Evolutionary conservation across 1,139 yeast genomes (phyloP).

Genomic region (Sugiyamaella sp.): DNA sequence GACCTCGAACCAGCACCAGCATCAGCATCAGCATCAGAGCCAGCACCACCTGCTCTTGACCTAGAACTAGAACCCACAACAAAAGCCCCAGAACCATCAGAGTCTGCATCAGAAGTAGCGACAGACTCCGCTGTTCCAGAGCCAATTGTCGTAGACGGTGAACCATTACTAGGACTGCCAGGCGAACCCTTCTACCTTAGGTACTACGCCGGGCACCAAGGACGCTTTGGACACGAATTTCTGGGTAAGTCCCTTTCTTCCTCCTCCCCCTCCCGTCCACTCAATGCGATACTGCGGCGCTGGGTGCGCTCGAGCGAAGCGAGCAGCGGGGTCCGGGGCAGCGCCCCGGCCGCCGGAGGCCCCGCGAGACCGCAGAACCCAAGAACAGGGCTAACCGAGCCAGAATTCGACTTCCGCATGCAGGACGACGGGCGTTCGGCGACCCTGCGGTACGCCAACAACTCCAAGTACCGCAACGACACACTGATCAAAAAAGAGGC

Average conservation of each 20-base stretch:
- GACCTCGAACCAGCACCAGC: background rate
- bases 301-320: too few species aligned
- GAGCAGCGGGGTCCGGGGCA: too few species aligned
- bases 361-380: too few species aligned
- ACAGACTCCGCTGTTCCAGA: too few species aligned
- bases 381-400: background rate
- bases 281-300: too few species aligned
- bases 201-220: conserved; percentile 50
- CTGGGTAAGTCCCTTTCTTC: conserved; percentile 35
- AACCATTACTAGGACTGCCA: background rate
- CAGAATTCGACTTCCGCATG: conserved; percentile 47
- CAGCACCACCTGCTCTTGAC: too few species aligned
- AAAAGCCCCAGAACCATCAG: background rate
- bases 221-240: conserved; percentile 52
- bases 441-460: conserved; percentile 49
- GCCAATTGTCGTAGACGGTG: conserved; percentile 2
- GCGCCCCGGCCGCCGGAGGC: too few species aligned
- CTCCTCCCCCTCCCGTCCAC: background rate
- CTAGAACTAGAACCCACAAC: background rate
- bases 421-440: conserved; percentile 44
- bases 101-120: background rate
- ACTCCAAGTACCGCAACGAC: conserved; percentile 51
- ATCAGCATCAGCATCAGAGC: too few species aligned
- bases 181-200: conserved; percentile 44
- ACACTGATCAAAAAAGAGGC: conserved; percentile 48